A percentile compares a stretch with the other conserved stretches of the same genome.
phyloP scores from a whole-genome alignment of 192 early-diverging fungal species.

The Rhizophagus sp. region DNA sequence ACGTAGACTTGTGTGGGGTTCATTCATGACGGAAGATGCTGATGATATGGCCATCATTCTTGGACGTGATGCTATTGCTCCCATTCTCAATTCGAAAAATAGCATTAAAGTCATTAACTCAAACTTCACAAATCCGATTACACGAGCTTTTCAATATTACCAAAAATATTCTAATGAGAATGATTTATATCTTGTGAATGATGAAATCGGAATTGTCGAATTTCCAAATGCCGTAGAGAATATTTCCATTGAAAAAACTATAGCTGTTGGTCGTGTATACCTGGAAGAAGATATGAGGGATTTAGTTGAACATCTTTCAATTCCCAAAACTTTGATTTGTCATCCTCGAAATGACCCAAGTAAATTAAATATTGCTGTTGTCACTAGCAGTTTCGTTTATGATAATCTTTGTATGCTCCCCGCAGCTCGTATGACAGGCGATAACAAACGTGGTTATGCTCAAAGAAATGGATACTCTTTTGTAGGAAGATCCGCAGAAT shows the following conservation, averaged over 20 bases:
- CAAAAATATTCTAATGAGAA: background rate
- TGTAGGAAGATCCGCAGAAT: conserved; percentile 55
- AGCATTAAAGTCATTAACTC: conserved; percentile 9
- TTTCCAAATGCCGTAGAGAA: conserved; percentile 53
- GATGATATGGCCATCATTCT: conserved; percentile 35
- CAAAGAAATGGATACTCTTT: conserved; percentile 53
- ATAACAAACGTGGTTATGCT: conserved; percentile 58
- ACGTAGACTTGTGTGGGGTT: conserved; percentile 40
- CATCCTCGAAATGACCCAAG: conserved; percentile 4
- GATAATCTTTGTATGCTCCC: conserved; percentile 56
- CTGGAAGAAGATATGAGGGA: conserved; percentile 49
- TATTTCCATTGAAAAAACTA: conserved; percentile 34
- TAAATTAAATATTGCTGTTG: conserved; percentile 44
- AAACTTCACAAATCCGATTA: conserved; percentile 35
- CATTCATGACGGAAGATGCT: conserved; percentile 20
- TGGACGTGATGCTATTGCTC: conserved; percentile 34
- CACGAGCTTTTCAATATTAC: conserved; percentile 22
- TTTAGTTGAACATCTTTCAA: conserved; percentile 35
- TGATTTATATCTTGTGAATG: conserved; percentile 28
- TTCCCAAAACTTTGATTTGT: conserved; percentile 36
- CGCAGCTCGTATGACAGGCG: conserved; percentile 44
- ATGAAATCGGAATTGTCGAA: conserved; percentile 23
- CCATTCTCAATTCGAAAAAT: conserved; percentile 29
- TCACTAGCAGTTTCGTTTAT: conserved; percentile 59
- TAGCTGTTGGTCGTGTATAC: conserved; percentile 46